Evolutionary conservation across 106 monocot species (phyloP).

Genomic region (Vanilla planifolia): DNA sequence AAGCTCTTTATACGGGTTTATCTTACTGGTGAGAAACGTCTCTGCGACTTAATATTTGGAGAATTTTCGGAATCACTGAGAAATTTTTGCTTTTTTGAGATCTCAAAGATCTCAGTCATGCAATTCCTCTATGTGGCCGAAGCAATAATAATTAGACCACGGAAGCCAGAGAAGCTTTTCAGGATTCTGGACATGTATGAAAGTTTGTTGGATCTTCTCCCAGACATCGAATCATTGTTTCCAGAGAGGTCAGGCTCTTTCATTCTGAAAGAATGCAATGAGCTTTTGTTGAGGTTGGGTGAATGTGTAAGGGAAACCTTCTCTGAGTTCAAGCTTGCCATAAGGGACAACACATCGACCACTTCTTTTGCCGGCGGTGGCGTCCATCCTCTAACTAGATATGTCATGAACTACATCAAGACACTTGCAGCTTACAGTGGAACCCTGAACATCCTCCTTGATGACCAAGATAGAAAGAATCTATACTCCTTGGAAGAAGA

Average conservation of each 20-base stretch:
- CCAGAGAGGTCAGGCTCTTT: slow-evolving; percentile 25
- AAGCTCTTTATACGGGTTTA: slow-evolving; percentile 48
- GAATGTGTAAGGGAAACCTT: slow-evolving; percentile 29
- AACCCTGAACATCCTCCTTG: slow-evolving; percentile 40
- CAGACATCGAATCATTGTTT: slow-evolving; percentile 33
- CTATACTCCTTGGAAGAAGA: neutral
- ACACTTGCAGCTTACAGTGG: slow-evolving; percentile 38
- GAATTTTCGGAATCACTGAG: slow-evolving; percentile 19
- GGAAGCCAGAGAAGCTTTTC: slow-evolving; percentile 56
- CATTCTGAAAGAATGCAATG: slow-evolving; percentile 43
- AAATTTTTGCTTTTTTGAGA: slow-evolving; percentile 49
- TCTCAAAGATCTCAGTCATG: slow-evolving; percentile 37
- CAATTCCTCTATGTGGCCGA: slow-evolving; percentile 56
- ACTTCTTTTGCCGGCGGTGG: slow-evolving; percentile 27
- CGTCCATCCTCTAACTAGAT: slow-evolving; percentile 55
- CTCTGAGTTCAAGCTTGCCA: slow-evolving; percentile 28
- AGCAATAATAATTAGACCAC: slow-evolving; percentile 50
- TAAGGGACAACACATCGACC: slow-evolving; percentile 28
- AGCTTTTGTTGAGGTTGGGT: slow-evolving; percentile 32
- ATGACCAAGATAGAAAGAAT: slow-evolving; percentile 5
- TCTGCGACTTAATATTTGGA: slow-evolving; percentile 49
- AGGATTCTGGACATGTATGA: slow-evolving; percentile 66
- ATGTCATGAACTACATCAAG: slow-evolving; percentile 73
- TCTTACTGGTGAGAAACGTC: slow-evolving; percentile 50
- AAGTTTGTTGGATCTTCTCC: slow-evolving; percentile 29